Base-by-base conservation (phyloP, 345 rosid species). In the Lumnitzera racemosa region DNA sequence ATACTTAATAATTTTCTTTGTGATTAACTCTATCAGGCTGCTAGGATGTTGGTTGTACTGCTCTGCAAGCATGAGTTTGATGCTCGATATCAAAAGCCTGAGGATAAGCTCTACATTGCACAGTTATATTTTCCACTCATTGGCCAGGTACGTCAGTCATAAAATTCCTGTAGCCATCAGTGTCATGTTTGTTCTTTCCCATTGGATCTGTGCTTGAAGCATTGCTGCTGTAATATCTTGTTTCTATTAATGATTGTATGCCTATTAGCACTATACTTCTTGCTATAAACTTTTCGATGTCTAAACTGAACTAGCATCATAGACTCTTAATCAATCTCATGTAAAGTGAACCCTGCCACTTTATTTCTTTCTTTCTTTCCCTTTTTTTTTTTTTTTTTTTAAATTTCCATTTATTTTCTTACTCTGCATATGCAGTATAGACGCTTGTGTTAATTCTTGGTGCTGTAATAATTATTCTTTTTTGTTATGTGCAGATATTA, bases 41-140 rank as follows among this genome's bases (percentile, higher is more conserved):
- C 99, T 71, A 84, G 99, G 76, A 81, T 88, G 59, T 74, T 94
- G 66, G 99, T 94, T 48, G 81, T 88, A 63, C 87, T 94, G 53
- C 71, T 90, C 49, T 94, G 99, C 84, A 94, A 94, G 82, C 97
- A 90, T 68, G 97, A 90, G 69, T 94, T 86, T 75, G 99, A 94
- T 77, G 86, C 82, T 74, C 97, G 97, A 63, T 94, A 94, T 74
- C 97, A 94, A 64, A 94, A 90, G 84, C 92, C 90, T 53, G 99
- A 94, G 82, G 99, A 94, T 82, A 94, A 94, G 77, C 84, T 90
- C 47, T 94, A 94, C 61, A 94, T 94, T 50, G 92, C 97, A 46
- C 99, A 94, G 71, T 76, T 87, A 43, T 90, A 94, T 75, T 90
- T 88, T 71, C 96, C 99, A 43, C 87, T 94, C 67, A 82, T 94